A percentile compares a stretch with the other conserved stretches of the same genome.
These are phyloP conservation scores for Didymella exigua DNA, from an alignment of 2,329 filamentous ascomycete genomes.

Conservation along the genomic window DNA sequence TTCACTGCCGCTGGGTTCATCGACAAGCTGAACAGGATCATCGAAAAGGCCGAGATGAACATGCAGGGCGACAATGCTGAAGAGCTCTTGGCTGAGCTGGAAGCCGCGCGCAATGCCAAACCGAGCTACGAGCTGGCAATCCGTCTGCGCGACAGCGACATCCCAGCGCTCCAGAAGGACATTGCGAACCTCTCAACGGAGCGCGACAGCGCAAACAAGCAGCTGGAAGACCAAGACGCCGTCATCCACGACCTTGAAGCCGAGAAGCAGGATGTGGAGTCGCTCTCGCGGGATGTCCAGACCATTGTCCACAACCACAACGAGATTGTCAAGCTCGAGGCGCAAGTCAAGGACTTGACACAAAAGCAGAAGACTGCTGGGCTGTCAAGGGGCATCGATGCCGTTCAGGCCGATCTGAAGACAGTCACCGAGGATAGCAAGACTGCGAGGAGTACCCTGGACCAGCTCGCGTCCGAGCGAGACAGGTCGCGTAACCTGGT, in stretches of 20 bases:
- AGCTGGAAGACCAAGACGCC: slow-evolving; percentile 69
- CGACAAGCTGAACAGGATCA: slow-evolving; percentile 66
- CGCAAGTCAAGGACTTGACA: slow-evolving; percentile 75
- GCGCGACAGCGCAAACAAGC: slow-evolving; percentile 46
- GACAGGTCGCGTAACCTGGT: slow-evolving; percentile 73
- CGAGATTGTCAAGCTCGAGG: slow-evolving; percentile 73
- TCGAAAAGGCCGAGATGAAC: slow-evolving; percentile 59
- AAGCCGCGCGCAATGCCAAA: slow-evolving; percentile 60
- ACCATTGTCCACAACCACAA: slow-evolving; percentile 74
- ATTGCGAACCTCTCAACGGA: slow-evolving; percentile 57
- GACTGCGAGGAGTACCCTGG: slow-evolving; percentile 65
- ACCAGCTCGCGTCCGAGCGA: slow-evolving; percentile 70
- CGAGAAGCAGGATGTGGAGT: slow-evolving; percentile 74
- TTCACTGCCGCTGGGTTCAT: slow-evolving; percentile 62
- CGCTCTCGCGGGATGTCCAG: slow-evolving; percentile 74
- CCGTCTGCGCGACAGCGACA: slow-evolving; percentile 69
- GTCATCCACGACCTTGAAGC: slow-evolving; percentile 66
- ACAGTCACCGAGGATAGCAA: slow-evolving; percentile 70
- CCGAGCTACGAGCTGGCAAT: slow-evolving; percentile 76
- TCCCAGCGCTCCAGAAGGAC: slow-evolving; percentile 71
- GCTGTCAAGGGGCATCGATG: slow-evolving; percentile 73
- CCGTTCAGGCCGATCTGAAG: slow-evolving; percentile 79
- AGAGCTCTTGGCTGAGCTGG: slow-evolving; percentile 64
- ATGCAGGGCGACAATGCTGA: slow-evolving; percentile 67
- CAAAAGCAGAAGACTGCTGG: slow-evolving; percentile 75